Evolutionary conservation across 768 basidiomycete genomes (phyloP).

Genomic region (Hebeloma cylindrosporum): DNA sequence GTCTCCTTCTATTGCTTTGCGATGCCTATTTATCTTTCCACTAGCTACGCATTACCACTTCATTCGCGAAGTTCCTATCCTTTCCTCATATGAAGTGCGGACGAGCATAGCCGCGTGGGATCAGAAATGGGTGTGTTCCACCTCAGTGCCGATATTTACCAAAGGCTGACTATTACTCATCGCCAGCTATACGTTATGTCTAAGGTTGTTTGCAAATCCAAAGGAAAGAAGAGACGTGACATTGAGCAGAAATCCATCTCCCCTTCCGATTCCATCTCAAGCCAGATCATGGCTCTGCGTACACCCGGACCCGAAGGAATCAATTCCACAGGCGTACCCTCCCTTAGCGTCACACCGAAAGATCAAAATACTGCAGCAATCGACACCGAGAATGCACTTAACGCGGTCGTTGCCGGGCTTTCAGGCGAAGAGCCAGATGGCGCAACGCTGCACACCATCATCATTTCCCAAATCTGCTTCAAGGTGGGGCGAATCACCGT

Average conservation of each 20-base stretch:
- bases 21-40: background rate
- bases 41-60: slow-evolving; percentile 68
- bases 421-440: slow-evolving; percentile 50
- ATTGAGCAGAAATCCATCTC: slow-evolving; percentile 4
- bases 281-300: slow-evolving; percentile 29
- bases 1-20: slow-evolving; percentile 22
- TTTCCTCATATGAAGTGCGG: slow-evolving; percentile 61
- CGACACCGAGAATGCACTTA: slow-evolving; percentile 29
- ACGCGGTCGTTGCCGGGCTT: slow-evolving; percentile 33
- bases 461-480: slow-evolving; percentile 64
- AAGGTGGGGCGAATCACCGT: slow-evolving; percentile 72
- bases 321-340: slow-evolving; percentile 26
- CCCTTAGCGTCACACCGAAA: slow-evolving; percentile 10
- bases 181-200: slow-evolving; percentile 59
- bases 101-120: slow-evolving; percentile 64
- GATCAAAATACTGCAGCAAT: slow-evolving; percentile 9
- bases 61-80: slow-evolving; percentile 67
- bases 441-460: slow-evolving; percentile 58
- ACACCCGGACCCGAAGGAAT: slow-evolving; percentile 35
- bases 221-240: slow-evolving; percentile 29
- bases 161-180: background rate
- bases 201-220: slow-evolving; percentile 61
- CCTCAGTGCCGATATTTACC: background rate
- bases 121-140: slow-evolving; percentile 67
- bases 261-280: slow-evolving; percentile 5